Evolutionary conservation across 2,329 filamentous ascomycete genomes (phyloP), one percentile per base, ranked within the genome.

Genomic region (Arthroderma sp.): DNA sequence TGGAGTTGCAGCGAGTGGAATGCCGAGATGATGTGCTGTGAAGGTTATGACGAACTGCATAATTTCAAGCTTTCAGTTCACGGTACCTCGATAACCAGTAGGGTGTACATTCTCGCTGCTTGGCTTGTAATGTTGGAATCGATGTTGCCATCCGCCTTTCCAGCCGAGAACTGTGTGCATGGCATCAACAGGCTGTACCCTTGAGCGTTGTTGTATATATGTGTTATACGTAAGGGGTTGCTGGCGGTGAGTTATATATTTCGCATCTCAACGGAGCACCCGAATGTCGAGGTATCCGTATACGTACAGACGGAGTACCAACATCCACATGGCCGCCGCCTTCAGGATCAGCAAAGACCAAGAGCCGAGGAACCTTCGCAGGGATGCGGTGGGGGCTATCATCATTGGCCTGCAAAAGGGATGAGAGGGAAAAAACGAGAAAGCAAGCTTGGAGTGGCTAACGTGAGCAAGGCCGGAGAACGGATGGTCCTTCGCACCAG

Each of bases 271-370:
- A 11, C 23, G 23, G 44, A 31, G 8, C 9, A 38, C n/a, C 33
- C 44, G 44, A 23, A 25, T 51, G 44, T 51, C 15, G 8, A 51
- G 15, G 41, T 13, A 25, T 49, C 44, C 44, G 44, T 23, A 25
- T 9, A n/a, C 13, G 28, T 13, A 39, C 37, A 4, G n/a, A n/a
- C n/a, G n/a, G n/a, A n/a, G n/a, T n/a, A n/a, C n/a, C n/a, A n/a
- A 6, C 25, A 31, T 33, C 44, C 44, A 51, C 44, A 51, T 51
- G 44, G 44, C 44, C 25, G 25, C 25, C 25, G 25, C 8, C 23
- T 51, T 33, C 15, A 51, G 6, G 44, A 51, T 51, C 44, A 51
- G 44, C 44, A 51, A 17, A 6, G 44, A 51, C 44, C 44, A 51
- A 51, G 44, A 19, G 13, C 28, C 19, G 11, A 44, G 21, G 8